Evolutionary conservation across 768 basidiomycete genomes (phyloP), one percentile per base, ranked within the genome.

Genomic region (Serendipita sp.): DNA sequence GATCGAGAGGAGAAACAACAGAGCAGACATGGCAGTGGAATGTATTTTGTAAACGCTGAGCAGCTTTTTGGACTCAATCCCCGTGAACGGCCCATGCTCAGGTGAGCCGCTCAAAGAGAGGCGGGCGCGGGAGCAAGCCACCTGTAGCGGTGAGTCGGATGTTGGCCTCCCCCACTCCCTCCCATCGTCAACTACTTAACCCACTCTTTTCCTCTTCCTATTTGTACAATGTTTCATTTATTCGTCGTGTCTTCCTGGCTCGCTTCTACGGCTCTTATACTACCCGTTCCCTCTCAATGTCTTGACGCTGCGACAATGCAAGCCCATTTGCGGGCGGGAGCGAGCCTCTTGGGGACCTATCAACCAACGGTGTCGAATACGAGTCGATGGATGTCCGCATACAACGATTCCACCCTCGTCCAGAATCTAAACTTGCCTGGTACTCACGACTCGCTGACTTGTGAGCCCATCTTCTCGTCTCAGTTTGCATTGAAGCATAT

Each of bases 351-450:
- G 24, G 53, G 53, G 9, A 58, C 53, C 17, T 58, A 30, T 33
- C 22, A 34, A n/a, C 17, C 16, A 63, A 50, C 62, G 17, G 64
- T 60, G 9, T 42, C 34, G 3, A 43, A 64, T 42, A n/a, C 62
- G 2, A 60, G 43, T 13, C 42, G 22, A 16, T 78, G 77, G 78
- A 78, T 80, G 79, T 72, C 75, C 4, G 72, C 69, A 30, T 62
- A 78, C 38, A 68, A 74, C 2, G 78, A 79, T 65, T 72, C 66
- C 42, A 79, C 75, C 0, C 70, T 68, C 61, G 67, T 81, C 0
- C 76, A 77, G 7, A 74, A 75, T 42, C 77, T 80, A 76, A 80
- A 79, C 65, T 65, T 81, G n/a, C 79, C 79, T 11, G 79, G 79
- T 30, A 78, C 77, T 2, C 79, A 81, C 64, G 79, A 81, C 68